Percentiles rank a stretch among this genome's conserved stretches.
Evolutionary conservation across 2,329 filamentous ascomycete genomes (phyloP).

Genomic region (Aspergillus sp.): DNA sequence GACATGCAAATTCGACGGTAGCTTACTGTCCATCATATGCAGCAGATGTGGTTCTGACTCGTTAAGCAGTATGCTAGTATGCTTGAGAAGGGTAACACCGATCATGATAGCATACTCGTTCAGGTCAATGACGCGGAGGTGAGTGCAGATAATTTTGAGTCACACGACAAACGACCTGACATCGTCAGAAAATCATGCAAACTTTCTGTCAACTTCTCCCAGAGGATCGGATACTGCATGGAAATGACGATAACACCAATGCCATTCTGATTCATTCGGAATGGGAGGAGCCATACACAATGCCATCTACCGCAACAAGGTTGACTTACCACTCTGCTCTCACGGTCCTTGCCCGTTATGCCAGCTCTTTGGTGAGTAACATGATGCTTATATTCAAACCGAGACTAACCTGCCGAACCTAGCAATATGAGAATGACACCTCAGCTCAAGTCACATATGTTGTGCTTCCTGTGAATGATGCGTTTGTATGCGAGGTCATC

Average conservation of each 20-base stretch:
- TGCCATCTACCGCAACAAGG: conserved; percentile 69
- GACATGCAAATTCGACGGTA: conserved; percentile 67
- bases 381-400: conserved; percentile 3
- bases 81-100: conserved; percentile 69
- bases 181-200: conserved; percentile 56
- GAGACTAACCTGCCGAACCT: not conserved
- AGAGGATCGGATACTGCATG: conserved; percentile 66
- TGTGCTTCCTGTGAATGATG: conserved; percentile 53
- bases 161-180: not conserved
- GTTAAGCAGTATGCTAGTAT: conserved; percentile 68
- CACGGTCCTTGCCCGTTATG: conserved; percentile 69
- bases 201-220: conserved; percentile 73
- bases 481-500: conserved; percentile 74
- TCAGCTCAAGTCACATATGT: conserved; percentile 58
- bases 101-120: conserved; percentile 60
- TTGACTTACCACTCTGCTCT: conserved; percentile 75
- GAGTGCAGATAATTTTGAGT: conserved; percentile 5
- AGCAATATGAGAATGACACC: conserved; percentile 49
- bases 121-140: conserved; percentile 47
- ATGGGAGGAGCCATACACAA: conserved; percentile 54
- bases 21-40: not conserved
- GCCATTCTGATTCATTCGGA: conserved; percentile 54
- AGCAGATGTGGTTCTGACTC: conserved; percentile 1
- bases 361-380: conserved; percentile 58
- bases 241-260: conserved; percentile 57